phyloP scores from a whole-genome alignment of 1,284 basidiomycete genomes.

The Cutaneotrichosporon sp. region DNA sequence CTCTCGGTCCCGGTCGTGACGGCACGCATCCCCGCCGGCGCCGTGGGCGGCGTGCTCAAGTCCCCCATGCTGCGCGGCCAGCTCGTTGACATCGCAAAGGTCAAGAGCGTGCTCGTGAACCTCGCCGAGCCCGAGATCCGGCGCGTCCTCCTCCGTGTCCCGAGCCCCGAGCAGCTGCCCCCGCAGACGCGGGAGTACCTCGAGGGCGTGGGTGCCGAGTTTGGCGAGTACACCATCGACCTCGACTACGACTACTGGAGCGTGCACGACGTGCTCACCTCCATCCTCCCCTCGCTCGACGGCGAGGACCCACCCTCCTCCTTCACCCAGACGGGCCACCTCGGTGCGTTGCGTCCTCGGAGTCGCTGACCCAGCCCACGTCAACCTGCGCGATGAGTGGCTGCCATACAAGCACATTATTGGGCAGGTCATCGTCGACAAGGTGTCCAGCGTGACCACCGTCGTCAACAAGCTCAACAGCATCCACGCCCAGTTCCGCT shows the following conservation, averaged over 20 bases:
- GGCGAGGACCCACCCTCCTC: constrained; percentile 78
- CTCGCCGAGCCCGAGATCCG: constrained; percentile 57
- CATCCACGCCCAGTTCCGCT: constrained; percentile 85
- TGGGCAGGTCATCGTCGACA: constrained; percentile 88
- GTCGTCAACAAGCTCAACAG: constrained; percentile 94
- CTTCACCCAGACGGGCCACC: constrained; percentile 87
- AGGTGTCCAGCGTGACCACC: constrained; percentile 76
- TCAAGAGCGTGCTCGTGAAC: constrained; percentile 63
- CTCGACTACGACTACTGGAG: constrained; percentile 84
- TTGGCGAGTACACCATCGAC: constrained; percentile 64
- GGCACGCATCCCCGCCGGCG: constrained; percentile 62
- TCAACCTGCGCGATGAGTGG: constrained; percentile 90
- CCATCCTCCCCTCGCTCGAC: constrained; percentile 73
- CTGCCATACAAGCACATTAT: constrained; percentile 88
- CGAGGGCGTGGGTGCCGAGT: constrained; percentile 58
- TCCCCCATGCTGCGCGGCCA: constrained; percentile 60
- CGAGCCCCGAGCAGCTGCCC: constrained; percentile 65
- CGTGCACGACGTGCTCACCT: constrained; percentile 75
- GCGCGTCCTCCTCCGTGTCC: constrained; percentile 65
- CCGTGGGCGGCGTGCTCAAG: constrained; percentile 62
- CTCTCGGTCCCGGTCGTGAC: constrained; percentile 68
- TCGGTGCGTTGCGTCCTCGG: constrained; percentile 72
- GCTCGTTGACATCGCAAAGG: constrained; percentile 67
- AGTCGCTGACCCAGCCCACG: constrained; percentile 59
- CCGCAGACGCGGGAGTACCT: constrained; percentile 62